Conservation (phyloP, 805 yeast genomes). For the Sugiyamaella marilandica region DNA sequence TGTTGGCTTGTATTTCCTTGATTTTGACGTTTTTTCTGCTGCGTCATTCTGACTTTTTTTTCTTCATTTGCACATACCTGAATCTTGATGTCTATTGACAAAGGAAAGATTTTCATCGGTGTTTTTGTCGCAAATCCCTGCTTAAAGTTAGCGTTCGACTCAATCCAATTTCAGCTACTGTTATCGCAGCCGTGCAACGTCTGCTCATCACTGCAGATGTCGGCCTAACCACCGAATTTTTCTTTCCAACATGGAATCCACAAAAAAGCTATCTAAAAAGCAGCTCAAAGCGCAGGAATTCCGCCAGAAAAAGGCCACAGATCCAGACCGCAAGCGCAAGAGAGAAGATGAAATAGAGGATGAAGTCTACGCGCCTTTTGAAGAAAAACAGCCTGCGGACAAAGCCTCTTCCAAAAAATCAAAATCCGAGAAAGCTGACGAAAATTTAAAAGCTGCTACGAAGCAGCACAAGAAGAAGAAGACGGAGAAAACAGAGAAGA, state of each 20-base stretch:
- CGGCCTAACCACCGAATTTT: not conserved
- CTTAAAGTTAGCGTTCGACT: no score
- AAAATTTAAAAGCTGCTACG: not conserved
- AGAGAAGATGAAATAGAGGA: not conserved
- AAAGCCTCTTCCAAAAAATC: not conserved
- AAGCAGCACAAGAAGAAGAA: not conserved
- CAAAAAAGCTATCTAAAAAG: slow-evolving; percentile 28
- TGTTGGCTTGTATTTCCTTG: no score
- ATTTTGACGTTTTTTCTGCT: no score
- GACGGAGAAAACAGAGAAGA: not conserved
- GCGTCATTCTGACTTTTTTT: no score
- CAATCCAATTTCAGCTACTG: no score
- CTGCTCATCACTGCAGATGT: not conserved
- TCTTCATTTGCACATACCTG: no score
- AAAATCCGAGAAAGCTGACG: not conserved
- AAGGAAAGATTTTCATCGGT: no score
- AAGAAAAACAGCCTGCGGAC: not conserved
- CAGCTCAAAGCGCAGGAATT: slow-evolving; percentile 29
- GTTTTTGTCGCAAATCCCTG: no score
- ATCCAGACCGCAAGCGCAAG: slow-evolving; percentile 1
- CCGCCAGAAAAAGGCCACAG: slow-evolving; percentile 19
- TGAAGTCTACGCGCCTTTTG: slow-evolving; percentile 1
- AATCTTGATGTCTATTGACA: no score
- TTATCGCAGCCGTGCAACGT: no score
- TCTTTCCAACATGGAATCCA: not conserved